Evolutionary conservation across 2,329 filamentous ascomycete species (phyloP).

Genomic region (Lasiodiplodia sp.): DNA sequence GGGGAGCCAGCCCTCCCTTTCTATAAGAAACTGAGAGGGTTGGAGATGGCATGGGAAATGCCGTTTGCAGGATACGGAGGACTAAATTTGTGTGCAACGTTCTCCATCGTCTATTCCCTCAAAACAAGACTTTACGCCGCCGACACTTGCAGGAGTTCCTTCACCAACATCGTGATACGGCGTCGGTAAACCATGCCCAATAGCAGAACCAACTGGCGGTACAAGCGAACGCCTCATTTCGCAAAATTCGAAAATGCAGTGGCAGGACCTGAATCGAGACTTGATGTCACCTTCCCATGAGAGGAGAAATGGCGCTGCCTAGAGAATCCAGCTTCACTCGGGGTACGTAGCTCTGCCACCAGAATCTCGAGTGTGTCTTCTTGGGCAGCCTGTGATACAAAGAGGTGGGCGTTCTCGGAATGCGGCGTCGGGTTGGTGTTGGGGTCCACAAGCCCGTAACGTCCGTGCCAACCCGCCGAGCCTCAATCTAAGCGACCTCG

Average conservation of each 20-base stretch:
- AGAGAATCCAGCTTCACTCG: background rate
- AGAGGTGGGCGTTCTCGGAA: constrained; percentile 6
- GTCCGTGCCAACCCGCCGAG: background rate
- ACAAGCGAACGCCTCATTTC: background rate
- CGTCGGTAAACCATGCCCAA: background rate
- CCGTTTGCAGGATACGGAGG: background rate
- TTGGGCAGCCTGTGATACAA: background rate
- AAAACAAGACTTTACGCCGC: background rate
- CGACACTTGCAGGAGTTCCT: background rate
- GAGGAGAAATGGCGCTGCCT: background rate
- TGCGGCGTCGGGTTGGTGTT: constrained; percentile 23
- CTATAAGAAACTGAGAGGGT: background rate
- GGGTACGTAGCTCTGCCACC: background rate
- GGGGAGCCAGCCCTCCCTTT: background rate
- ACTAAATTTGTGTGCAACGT: constrained; percentile 5
- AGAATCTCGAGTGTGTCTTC: background rate
- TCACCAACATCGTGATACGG: background rate
- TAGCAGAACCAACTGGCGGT: background rate
- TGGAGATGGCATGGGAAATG: background rate
- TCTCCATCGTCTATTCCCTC: background rate
- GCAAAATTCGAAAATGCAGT: background rate
- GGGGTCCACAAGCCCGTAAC: constrained; percentile 1
- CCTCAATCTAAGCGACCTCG: background rate
- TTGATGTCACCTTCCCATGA: constrained; percentile 11
- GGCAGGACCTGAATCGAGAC: constrained; percentile 5